Evolutionary conservation across 805 yeast species (phyloP).

Genomic region (Metschnikowia lachancei): DNA sequence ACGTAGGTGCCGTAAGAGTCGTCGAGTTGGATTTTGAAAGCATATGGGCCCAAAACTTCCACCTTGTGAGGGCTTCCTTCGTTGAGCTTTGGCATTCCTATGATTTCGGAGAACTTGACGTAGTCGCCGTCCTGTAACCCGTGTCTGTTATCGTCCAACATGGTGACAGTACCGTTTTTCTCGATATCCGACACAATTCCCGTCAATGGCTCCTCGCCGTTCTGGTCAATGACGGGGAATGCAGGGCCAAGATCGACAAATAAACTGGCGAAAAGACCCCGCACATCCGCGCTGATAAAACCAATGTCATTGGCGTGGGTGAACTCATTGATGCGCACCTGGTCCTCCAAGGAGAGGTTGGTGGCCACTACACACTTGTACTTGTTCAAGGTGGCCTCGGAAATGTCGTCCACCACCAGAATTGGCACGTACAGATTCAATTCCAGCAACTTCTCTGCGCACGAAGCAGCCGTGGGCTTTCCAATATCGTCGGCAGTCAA

Average conservation of each 20-base stretch:
- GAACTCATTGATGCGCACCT: slow-evolving; percentile 67
- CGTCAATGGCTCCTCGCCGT: slow-evolving; percentile 87
- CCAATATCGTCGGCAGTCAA: slow-evolving; percentile 72
- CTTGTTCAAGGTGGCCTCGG: slow-evolving; percentile 49
- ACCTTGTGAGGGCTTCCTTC: slow-evolving; percentile 72
- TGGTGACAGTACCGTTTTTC: slow-evolving; percentile 84
- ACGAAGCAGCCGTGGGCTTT: slow-evolving; percentile 66
- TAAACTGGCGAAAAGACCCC: slow-evolving; percentile 84
- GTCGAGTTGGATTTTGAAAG: slow-evolving; percentile 69
- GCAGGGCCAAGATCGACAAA: slow-evolving; percentile 88
- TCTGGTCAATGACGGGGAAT: slow-evolving; percentile 77
- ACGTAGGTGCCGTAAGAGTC: slow-evolving; percentile 58
- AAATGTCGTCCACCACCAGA: slow-evolving; percentile 55
- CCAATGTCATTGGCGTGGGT: slow-evolving; percentile 74
- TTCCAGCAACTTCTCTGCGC: slow-evolving; percentile 69
- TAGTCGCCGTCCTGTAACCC: slow-evolving; percentile 89
- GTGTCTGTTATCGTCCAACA: slow-evolving; percentile 88
- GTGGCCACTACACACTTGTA: slow-evolving; percentile 88
- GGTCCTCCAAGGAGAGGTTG: slow-evolving; percentile 66
- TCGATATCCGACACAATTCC: slow-evolving; percentile 93
- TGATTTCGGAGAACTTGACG: slow-evolving; percentile 82
- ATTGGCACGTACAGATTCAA: slow-evolving; percentile 90
- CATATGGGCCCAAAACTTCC: slow-evolving; percentile 91
- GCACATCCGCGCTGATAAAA: slow-evolving; percentile 75
- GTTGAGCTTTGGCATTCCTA: slow-evolving; percentile 73